Evolutionary conservation across 257 asterid species (phyloP), one percentile per base, ranked within the genome.

Genomic region (Echites panduratus): DNA sequence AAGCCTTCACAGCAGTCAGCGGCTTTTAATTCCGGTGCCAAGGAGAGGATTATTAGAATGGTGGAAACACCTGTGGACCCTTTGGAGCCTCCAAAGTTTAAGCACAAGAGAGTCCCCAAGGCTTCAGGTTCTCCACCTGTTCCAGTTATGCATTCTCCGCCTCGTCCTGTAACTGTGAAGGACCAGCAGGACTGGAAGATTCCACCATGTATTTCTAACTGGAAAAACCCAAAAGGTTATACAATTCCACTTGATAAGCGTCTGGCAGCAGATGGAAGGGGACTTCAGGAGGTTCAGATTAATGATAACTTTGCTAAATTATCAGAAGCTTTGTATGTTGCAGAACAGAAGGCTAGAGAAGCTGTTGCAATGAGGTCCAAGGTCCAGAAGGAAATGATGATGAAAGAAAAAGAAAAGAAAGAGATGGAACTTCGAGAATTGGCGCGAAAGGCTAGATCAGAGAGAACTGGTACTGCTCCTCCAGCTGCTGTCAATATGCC

Each of bases 71-170:
- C 96, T 0, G 96, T 89, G 38, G 97, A 94, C 68, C 99, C 96
- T 22, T 45, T 94, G 82, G 97, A 94, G 81, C 99, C 97, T 65
- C 99, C 97, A 0, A 91, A 89, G 85, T 94, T 94, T 76, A 94
- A 94, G 75, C 96, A 94, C 74, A 91, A 94, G 89, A 83, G 90
- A 82, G 96, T 94, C 63, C 97, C 96, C 0, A 89, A 84, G 79
- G 99, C 99, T 32, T 89, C 97, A 2, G 95, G 99, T 38, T 94
- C 99, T 48, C 99, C 99, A 10, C 99, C 97, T 0, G 99, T 91
- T 69, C 97, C 99, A 0, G 90, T 94, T 40, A 91, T 94, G 97
- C 99, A 87, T 76, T 94, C 97, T 77, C 99, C 93, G 5, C 97
- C 97, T 54, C 91, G 97, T 40, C 92, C 96, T 0, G 97, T 94